Percentiles rank a stretch among this genome's conserved stretches.
Conservation (phyloP, 2,329 filamentous ascomycete genomes). For the Fusarium sp. region DNA sequence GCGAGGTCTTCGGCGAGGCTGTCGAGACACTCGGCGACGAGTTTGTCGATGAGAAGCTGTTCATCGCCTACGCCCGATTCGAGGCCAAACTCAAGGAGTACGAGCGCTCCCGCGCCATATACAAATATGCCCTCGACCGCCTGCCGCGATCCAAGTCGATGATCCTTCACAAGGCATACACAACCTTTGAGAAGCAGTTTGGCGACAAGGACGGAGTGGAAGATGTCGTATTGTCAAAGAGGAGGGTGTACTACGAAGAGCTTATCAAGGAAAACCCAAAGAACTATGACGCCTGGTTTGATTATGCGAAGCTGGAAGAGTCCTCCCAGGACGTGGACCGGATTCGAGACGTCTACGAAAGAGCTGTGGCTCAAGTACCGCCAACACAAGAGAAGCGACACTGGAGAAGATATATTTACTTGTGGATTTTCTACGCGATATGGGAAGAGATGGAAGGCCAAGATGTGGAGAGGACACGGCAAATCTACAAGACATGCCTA, state of each 20-base stretch:
- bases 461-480: conserved; percentile 83
- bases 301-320: conserved; percentile 93
- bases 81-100: conserved; percentile 96
- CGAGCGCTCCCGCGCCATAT: conserved; percentile 93
- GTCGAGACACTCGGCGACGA: conserved; percentile 94
- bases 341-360: conserved; percentile 93
- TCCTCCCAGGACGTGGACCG: conserved; percentile 85
- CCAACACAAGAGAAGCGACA: conserved; percentile 97
- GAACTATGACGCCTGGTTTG: conserved; percentile 98
- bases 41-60: conserved; percentile 95
- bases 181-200: conserved; percentile 98
- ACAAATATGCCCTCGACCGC: conserved; percentile 95
- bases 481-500: conserved; percentile 92
- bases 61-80: conserved; percentile 95
- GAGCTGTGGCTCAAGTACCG: conserved; percentile 94
- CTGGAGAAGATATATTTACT: conserved; percentile 97
- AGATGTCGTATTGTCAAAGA: conserved; percentile 95
- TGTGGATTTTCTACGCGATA: conserved; percentile 97
- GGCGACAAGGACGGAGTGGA: conserved; percentile 94
- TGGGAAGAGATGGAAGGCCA: conserved; percentile 93
- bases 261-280: conserved; percentile 94
- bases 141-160: conserved; percentile 90
- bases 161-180: conserved; percentile 92
- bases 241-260: conserved; percentile 93
- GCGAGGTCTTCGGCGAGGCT: conserved; percentile 91